phyloP scores from a whole-genome alignment of 371 early-diverging fungal genomes.

The Actinomortierella wolfii region DNA sequence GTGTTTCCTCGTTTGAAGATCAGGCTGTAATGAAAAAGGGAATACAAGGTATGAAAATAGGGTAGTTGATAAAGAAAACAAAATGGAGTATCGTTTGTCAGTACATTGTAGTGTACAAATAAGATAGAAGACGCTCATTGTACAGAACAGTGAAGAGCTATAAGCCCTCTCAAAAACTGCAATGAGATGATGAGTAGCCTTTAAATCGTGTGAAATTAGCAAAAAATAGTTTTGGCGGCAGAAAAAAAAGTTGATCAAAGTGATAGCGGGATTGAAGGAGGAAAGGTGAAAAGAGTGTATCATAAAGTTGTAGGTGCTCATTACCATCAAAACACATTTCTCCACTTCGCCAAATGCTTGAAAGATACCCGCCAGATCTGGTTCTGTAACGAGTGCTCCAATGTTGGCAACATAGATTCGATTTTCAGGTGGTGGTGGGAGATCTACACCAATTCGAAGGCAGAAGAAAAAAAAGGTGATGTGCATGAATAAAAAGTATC shows the following conservation, averaged over 20 bases:
- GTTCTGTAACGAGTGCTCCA: slow-evolving; percentile 70
- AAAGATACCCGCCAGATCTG: slow-evolving; percentile 71
- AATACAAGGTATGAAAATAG: slow-evolving; percentile 3
- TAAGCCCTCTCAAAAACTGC: no score
- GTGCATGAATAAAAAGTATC: not conserved
- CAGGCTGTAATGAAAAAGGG: slow-evolving; percentile 48
- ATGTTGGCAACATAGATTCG: slow-evolving; percentile 82
- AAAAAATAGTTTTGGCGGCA: no score
- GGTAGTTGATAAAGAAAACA: not conserved
- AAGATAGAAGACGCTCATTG: not conserved
- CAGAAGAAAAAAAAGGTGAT: slow-evolving; percentile 3
- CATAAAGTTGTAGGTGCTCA: not conserved
- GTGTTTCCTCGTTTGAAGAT: slow-evolving; percentile 62
- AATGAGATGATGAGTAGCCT: no score
- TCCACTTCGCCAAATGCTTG: slow-evolving; percentile 75
- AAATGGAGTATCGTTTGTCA: not conserved
- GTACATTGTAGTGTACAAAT: not conserved
- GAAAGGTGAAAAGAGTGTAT: not conserved
- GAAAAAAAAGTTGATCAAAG: no score
- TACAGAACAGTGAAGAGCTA: no score
- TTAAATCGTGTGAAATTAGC: no score
- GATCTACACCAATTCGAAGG: slow-evolving; percentile 23
- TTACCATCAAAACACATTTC: slow-evolving; percentile 66
- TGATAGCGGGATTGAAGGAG: no score
- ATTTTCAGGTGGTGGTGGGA: slow-evolving; percentile 57